Conservation (phyloP, 805 yeast genomes). For the Candida odintsovae region DNA sequence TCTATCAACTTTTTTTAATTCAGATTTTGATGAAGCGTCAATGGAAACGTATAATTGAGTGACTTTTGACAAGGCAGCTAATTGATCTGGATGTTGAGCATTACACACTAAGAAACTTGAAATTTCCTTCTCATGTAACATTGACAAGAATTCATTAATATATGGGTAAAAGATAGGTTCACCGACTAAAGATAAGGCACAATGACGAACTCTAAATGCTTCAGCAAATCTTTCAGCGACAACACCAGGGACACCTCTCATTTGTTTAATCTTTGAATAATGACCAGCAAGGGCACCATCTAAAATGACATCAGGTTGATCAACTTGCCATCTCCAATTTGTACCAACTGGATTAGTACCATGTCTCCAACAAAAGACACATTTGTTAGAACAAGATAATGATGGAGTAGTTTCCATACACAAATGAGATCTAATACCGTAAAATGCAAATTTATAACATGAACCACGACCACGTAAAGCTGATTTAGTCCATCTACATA, state of each 20-base stretch:
- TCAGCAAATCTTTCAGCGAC: conserved; percentile 85
- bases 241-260: conserved; percentile 95
- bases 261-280: conserved; percentile 85
- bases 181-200: conserved; percentile 90
- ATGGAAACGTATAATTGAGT: conserved; percentile 90
- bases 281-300: conserved; percentile 87
- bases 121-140: conserved; percentile 75
- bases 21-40: conserved; percentile 85
- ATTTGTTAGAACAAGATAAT: conserved; percentile 87
- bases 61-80: conserved; percentile 63
- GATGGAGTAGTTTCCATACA: conserved; percentile 97
- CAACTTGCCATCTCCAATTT: conserved; percentile 95
- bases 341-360: conserved; percentile 97
- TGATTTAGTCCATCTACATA: conserved; percentile 94
- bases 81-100: conserved; percentile 91
- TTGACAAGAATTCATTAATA: conserved; percentile 74
- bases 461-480: conserved; percentile 93
- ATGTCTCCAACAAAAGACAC: conserved; percentile 97
- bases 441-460: conserved; percentile 87
- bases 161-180: conserved; percentile 94
- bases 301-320: conserved; percentile 76
- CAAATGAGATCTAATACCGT: conserved; percentile 83
- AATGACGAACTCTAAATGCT: conserved; percentile 83
- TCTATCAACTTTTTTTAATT: conserved; percentile 77
- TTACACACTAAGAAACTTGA: conserved; percentile 89